Percentiles rank a stretch among this genome's conserved stretches.
Conservation (phyloP, 2,329 filamentous ascomycete genomes). For the Triangularia verruculosa region DNA sequence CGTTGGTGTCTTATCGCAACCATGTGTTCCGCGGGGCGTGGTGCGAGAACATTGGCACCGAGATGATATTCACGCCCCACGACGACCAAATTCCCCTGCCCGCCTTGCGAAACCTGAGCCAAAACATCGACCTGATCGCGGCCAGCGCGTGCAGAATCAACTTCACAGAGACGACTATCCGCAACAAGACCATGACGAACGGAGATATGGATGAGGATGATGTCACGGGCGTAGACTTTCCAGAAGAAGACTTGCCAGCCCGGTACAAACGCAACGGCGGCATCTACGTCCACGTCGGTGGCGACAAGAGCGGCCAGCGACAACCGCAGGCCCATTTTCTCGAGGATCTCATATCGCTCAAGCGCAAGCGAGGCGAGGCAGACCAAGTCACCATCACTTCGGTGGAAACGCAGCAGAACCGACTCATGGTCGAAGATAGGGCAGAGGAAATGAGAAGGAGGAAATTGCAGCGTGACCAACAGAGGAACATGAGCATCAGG, state of each 20-base stretch:
- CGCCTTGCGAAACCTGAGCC: conserved; percentile 48
- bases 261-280: conserved; percentile 31
- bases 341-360: conserved; percentile 62
- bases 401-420: conserved; percentile 33
- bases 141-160: conserved; percentile 67
- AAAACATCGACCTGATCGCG: conserved; percentile 68
- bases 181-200: conserved; percentile 20
- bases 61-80: conserved; percentile 66
- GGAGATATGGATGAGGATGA: conserved; percentile 36
- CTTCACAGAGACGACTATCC: conserved; percentile 61
- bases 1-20: conserved; percentile 76
- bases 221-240: neutral
- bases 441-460: conserved; percentile 38
- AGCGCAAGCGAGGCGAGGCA: conserved; percentile 60
- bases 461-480: conserved; percentile 29
- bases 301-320: conserved; percentile 47
- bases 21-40: conserved; percentile 77
- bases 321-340: conserved; percentile 57
- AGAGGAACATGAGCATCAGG: conserved; percentile 24
- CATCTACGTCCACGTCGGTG: conserved; percentile 45
- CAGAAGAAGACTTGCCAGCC: conserved; percentile 25
- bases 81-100: conserved; percentile 42
- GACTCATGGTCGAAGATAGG: conserved; percentile 41
- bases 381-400: conserved; percentile 64
- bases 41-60: conserved; percentile 80